These are phyloP conservation scores for Telopea speciosissima DNA, from an alignment of 177 flowering plant genomes.

Conservation along the genomic window DNA sequence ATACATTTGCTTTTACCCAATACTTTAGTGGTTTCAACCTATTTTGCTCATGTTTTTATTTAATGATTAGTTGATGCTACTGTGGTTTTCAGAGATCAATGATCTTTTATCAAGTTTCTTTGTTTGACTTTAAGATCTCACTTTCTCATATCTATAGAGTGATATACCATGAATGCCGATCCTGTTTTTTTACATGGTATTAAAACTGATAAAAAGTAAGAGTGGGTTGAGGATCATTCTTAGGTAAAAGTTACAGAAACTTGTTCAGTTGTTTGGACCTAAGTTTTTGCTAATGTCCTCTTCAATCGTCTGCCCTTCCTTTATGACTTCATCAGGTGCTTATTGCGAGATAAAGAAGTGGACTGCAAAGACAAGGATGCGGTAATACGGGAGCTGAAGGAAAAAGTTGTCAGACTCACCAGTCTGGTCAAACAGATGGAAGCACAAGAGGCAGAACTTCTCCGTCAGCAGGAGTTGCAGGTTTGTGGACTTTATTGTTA, in stretches of 20 bases:
- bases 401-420: conserved; percentile 54
- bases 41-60: neutral
- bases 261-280: conserved; percentile 1
- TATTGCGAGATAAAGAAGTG: conserved; percentile 64
- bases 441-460: conserved; percentile 48
- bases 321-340: conserved; percentile 42
- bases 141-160: no score
- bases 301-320: no score
- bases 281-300: neutral
- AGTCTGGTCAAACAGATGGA: conserved; percentile 51
- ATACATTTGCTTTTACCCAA: neutral
- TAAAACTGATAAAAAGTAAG: neutral
- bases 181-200: neutral
- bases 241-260: neutral
- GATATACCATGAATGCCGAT: neutral
- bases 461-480: conserved; percentile 43
- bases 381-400: conserved; percentile 64
- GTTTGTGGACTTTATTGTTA: conserved; percentile 28
- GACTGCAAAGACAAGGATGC: conserved; percentile 67
- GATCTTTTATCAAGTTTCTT: neutral
- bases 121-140: no score
- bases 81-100: neutral
- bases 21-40: no score
- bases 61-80: neutral
- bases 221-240: neutral